These are phyloP conservation scores for Phoma sp. DNA, from an alignment of 2,329 filamentous ascomycete species.

Conservation along the genomic window DNA sequence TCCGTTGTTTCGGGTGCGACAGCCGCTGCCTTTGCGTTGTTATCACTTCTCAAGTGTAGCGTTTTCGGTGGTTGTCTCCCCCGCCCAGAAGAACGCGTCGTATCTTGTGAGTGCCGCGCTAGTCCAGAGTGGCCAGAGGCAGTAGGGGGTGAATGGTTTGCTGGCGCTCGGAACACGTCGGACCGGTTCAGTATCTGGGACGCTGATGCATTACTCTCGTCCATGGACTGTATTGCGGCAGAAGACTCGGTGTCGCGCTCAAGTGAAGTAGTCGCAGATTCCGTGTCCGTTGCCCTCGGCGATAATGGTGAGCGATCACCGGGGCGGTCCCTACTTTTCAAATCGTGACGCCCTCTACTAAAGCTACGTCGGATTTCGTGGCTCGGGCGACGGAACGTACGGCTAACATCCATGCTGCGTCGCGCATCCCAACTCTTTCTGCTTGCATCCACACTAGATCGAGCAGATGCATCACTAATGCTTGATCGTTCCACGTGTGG, in stretches of 20 bases:
- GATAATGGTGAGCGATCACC: slow-evolving; percentile 58
- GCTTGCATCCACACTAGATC: slow-evolving; percentile 49
- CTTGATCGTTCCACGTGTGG: slow-evolving; percentile 44
- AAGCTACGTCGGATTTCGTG: slow-evolving; percentile 64
- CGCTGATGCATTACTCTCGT: slow-evolving; percentile 79
- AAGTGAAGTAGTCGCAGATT: slow-evolving; percentile 77
- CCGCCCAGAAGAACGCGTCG: slow-evolving; percentile 43
- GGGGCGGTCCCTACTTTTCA: slow-evolving; percentile 58
- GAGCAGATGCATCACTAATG: slow-evolving; percentile 53
- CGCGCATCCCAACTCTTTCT: slow-evolving; percentile 51
- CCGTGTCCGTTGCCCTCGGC: slow-evolving; percentile 67
- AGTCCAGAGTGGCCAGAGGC: slow-evolving; percentile 33
- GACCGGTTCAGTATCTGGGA: slow-evolving; percentile 90
- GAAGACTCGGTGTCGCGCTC: slow-evolving; percentile 79
- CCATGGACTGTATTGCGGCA: slow-evolving; percentile 65
- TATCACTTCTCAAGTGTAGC: slow-evolving; percentile 19
- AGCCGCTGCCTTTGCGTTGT: slow-evolving; percentile 14
- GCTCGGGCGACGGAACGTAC: slow-evolving; percentile 60
- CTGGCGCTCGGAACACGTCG: slow-evolving; percentile 85
- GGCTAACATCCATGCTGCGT: slow-evolving; percentile 51
- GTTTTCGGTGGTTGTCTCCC: slow-evolving; percentile 24
- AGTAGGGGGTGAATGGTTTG: slow-evolving; percentile 55
- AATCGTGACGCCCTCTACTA: slow-evolving; percentile 64
- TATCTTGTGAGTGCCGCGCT: slow-evolving; percentile 47
- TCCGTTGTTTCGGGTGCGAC: slow-evolving; percentile 6